Conservation (phyloP, 2,329 filamentous ascomycete species). For the Curvularia lunata region DNA sequence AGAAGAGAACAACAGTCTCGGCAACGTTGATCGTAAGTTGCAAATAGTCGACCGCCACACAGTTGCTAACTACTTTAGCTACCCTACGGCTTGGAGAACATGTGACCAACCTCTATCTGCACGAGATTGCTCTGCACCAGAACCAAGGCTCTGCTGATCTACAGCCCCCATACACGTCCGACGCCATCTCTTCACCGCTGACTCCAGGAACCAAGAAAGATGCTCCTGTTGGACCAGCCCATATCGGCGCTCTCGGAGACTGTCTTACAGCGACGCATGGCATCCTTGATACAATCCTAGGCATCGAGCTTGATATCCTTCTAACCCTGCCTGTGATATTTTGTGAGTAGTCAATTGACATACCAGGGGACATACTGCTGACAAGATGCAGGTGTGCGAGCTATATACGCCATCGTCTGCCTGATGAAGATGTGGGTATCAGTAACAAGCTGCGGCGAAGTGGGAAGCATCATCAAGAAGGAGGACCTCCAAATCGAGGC, state of each 20-base stretch:
- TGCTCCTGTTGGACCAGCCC: slow-evolving; percentile 52
- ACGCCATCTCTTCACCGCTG: slow-evolving; percentile 49
- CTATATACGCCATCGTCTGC: slow-evolving; percentile 63
- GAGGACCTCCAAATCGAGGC: slow-evolving; percentile 56
- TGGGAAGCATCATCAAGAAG: slow-evolving; percentile 57
- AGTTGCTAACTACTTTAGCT: slow-evolving; percentile 32
- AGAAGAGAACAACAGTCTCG: slow-evolving; percentile 49
- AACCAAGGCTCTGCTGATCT: slow-evolving; percentile 53
- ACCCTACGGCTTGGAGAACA: slow-evolving; percentile 54
- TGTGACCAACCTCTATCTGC: slow-evolving; percentile 57
- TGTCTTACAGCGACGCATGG: slow-evolving; percentile 56
- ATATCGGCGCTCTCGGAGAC: slow-evolving; percentile 56
- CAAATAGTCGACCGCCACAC: neutral
- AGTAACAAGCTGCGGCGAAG: slow-evolving; percentile 56
- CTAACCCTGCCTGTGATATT: slow-evolving; percentile 55
- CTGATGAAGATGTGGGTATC: slow-evolving; percentile 67
- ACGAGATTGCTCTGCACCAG: slow-evolving; percentile 59
- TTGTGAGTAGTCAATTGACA: slow-evolving; percentile 34
- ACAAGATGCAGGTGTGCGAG: slow-evolving; percentile 54
- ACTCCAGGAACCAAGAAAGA: slow-evolving; percentile 49
- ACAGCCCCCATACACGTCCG: slow-evolving; percentile 53
- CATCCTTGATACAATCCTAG: slow-evolving; percentile 57
- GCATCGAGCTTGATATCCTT: slow-evolving; percentile 54
- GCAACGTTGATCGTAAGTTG: slow-evolving; percentile 45
- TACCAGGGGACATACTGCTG: slow-evolving; percentile 20